Base-by-base conservation (phyloP, 257 asterid genomes). In the Solanum neorickii region DNA sequence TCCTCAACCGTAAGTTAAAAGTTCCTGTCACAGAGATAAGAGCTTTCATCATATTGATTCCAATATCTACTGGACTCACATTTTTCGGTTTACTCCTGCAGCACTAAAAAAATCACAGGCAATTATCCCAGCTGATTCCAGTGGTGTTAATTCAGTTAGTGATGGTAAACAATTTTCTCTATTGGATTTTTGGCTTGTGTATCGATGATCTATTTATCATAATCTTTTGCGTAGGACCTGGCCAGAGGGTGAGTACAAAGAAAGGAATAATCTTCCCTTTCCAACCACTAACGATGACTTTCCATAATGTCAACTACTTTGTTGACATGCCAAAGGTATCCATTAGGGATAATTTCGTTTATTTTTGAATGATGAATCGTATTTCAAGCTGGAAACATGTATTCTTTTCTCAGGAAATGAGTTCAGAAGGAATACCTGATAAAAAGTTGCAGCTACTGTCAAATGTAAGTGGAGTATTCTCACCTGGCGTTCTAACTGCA, bases 261-360 rank as follows among this genome's bases (percentile, higher is more conserved):
- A 96, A 91, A 88, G 99, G 99, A 83, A 96, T 94, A 98, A 95
- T 96, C 88, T 95, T 95, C 78, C 98, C 99, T 84, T 96, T 96
- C 93, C 93, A 94, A 91, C 99, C 98, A 37, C 89, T 96, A 82
- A 88, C 93, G 87, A 92, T 96, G 93, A 94, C 95, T 84, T 96
- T 96, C 91, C 93, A 94, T 77, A 94, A 93, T 16, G 95, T 96
- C 91, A 96, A 95, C 90, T 96, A 96, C 91, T 96, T 88, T 87
- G 99, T 96, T 87, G 98, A 95, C 86, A 94, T 95, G 98, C 98
- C 99, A 31, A 92, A 93, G 99, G 99, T 94, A 93, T 86, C 70
- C 72, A 6, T 35, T 15, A 78, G 65, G 37, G 73, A 65, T 65
- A 78, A 16, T n/a, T 37, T 15, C 9, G 15, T 27, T 78, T 78